These are phyloP conservation scores for Pistacia integerrima DNA, from an alignment of 345 rosid genomes.

Conservation along the genomic window DNA sequence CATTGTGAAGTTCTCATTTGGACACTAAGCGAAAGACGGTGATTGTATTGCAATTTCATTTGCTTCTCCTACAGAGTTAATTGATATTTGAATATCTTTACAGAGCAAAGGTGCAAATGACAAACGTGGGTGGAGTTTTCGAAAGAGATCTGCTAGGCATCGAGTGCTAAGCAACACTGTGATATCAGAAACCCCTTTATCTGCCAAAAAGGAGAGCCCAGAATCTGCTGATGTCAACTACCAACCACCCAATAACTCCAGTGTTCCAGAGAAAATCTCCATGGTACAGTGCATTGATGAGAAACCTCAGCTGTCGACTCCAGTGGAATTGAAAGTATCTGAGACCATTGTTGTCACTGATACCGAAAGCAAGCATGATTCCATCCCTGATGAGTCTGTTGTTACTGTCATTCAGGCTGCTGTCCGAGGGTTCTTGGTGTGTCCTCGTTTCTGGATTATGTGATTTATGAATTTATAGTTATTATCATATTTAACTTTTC, in stretches of 20 bases:
- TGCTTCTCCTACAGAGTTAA: constrained; percentile 4
- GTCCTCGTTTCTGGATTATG: background rate
- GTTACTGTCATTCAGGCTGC: constrained; percentile 58
- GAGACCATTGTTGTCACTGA: constrained; percentile 27
- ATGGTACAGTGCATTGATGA: constrained; percentile 36
- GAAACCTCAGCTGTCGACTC: constrained; percentile 39
- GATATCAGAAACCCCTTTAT: constrained; percentile 42
- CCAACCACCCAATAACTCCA: constrained; percentile 28
- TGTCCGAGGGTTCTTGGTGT: constrained; percentile 61
- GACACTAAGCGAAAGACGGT: background rate
- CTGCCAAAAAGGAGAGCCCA: constrained; percentile 43
- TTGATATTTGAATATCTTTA: constrained; percentile 20
- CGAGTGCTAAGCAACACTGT: constrained; percentile 64
- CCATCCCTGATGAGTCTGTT: constrained; percentile 44
- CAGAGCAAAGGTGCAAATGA: constrained; percentile 52
- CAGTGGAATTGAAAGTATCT: constrained; percentile 29
- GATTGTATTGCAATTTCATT: background rate
- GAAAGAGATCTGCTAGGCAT: constrained; percentile 65
- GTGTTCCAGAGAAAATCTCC: constrained; percentile 39
- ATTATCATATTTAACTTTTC: background rate
- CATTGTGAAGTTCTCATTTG: background rate
- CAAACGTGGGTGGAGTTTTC: constrained; percentile 68
- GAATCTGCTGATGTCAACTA: constrained; percentile 38
- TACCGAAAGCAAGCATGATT: constrained; percentile 32
- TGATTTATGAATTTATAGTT: background rate